These are phyloP conservation scores for Aegilops umbellulata DNA, from an alignment of 176 grass and related monocot species.

Conservation along the genomic window DNA sequence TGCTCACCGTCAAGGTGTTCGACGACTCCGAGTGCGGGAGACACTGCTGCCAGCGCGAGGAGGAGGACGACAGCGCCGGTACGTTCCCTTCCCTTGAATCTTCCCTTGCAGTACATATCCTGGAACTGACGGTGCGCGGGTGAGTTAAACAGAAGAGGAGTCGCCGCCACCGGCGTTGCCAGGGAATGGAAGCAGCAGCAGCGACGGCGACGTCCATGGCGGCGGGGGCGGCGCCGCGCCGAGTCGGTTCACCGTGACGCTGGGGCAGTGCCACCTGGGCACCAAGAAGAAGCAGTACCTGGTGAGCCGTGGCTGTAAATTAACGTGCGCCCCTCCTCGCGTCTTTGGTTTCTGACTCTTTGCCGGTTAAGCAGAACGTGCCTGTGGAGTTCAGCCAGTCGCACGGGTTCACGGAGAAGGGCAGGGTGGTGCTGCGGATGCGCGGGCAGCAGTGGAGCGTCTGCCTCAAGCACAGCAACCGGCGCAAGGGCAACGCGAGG, in stretches of 20 bases:
- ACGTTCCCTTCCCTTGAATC: not conserved
- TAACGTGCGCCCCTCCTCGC: not conserved
- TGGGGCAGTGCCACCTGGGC: conserved; percentile 28
- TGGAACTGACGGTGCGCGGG: not conserved
- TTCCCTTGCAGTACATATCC: not conserved
- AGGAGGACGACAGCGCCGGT: not conserved
- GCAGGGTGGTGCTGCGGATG: conserved; percentile 36
- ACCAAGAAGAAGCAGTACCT: conserved; percentile 40
- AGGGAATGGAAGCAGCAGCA: not conserved
- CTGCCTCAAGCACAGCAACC: conserved; percentile 30
- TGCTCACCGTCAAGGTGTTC: conserved; percentile 34
- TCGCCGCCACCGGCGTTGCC: not conserved
- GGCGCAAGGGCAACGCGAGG: not conserved
- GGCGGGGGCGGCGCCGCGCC: not conserved
- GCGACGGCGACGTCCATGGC: not conserved
- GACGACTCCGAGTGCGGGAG: conserved; percentile 22
- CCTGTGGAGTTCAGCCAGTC: conserved; percentile 28
- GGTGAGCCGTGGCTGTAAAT: conserved; percentile 12
- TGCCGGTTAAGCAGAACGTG: conserved; percentile 16
- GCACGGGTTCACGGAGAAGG: conserved; percentile 29
- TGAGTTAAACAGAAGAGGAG: not conserved
- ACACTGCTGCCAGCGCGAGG: not conserved
- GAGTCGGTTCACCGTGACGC: conserved; percentile 30
- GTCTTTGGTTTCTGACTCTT: not conserved
- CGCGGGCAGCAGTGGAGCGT: conserved; percentile 17